Evolutionary conservation across 2,329 filamentous ascomycete species (phyloP).

Genomic region (Fusarium sp.): DNA sequence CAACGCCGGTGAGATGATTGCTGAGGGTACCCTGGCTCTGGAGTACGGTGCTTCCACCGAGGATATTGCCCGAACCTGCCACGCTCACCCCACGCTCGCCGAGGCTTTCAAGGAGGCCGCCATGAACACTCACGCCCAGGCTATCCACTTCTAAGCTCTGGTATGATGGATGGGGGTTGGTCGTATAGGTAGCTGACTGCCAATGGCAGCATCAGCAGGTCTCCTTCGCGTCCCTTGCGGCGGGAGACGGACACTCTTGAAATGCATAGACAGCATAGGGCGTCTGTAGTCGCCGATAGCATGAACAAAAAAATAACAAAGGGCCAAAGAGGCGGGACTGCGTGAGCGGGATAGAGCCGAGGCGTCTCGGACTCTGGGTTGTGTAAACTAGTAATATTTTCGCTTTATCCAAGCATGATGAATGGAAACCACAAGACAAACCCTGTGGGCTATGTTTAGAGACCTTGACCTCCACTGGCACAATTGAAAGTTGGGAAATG

Average conservation of each 20-base stretch:
- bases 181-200: constrained; percentile 26
- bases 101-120: constrained; percentile 99
- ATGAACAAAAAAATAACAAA: constrained; percentile 33
- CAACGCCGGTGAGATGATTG: constrained; percentile 99
- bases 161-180: constrained; percentile 12
- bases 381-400: constrained; percentile 50
- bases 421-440: constrained; percentile 41
- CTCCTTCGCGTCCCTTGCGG: constrained; percentile 34
- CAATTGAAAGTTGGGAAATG: not conserved
- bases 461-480: not conserved
- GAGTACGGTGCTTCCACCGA: constrained; percentile 97
- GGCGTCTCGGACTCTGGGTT: constrained; percentile 42
- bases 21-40: constrained; percentile 92
- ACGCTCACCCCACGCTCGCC: constrained; percentile 94
- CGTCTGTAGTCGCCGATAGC: constrained; percentile 25
- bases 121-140: constrained; percentile 95
- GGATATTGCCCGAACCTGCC: constrained; percentile 93
- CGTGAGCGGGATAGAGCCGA: constrained; percentile 41
- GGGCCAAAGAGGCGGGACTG: constrained; percentile 38
- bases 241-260: constrained; percentile 30
- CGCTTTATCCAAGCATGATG: constrained; percentile 47
- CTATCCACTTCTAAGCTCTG: constrained; percentile 85
- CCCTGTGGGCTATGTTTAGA: constrained; percentile 21
- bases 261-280: constrained; percentile 29
- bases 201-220: constrained; percentile 11